phyloP scores from a whole-genome alignment of 768 basidiomycete species.

The Cystobasidiopsis lactophilus region DNA sequence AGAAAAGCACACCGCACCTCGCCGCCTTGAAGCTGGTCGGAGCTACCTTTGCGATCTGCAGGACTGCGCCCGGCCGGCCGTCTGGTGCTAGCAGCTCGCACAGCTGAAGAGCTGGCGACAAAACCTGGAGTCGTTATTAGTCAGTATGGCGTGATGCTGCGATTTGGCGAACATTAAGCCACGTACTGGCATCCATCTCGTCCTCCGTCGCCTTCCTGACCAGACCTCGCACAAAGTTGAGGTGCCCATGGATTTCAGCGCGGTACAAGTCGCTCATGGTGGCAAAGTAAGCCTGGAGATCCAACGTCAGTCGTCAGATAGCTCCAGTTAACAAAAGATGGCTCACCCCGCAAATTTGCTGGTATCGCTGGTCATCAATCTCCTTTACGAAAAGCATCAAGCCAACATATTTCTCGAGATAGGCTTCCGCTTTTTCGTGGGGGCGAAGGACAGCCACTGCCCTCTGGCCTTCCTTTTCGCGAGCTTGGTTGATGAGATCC shows the following conservation, averaged over 20 bases:
- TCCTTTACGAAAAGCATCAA: slow-evolving; percentile 82
- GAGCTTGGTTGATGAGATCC: slow-evolving; percentile 42
- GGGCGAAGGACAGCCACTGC: slow-evolving; percentile 22
- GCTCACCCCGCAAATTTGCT: slow-evolving; percentile 69
- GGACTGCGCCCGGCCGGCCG: slow-evolving; percentile 19
- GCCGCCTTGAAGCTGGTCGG: slow-evolving; percentile 37
- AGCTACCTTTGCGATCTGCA: slow-evolving; percentile 30
- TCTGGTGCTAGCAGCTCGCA: slow-evolving; percentile 4
- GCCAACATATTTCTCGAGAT: slow-evolving; percentile 70
- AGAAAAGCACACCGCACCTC: slow-evolving; percentile 33
- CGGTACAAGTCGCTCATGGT: slow-evolving; percentile 60
- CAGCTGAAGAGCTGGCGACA: not conserved
- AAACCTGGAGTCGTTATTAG: not conserved
- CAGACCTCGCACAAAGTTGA: slow-evolving; percentile 36
- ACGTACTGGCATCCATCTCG: slow-evolving; percentile 47
- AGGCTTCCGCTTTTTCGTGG: slow-evolving; percentile 54
- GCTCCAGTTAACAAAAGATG: not conserved
- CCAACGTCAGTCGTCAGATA: not conserved
- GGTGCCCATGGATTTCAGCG: slow-evolving; percentile 51
- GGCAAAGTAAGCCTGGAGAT: slow-evolving; percentile 66
- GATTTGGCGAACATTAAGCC: not conserved
- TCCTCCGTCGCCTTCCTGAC: slow-evolving; percentile 52
- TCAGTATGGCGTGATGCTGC: no score
- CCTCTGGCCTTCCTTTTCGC: not conserved
- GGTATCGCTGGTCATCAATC: slow-evolving; percentile 77